Base-by-base conservation (phyloP, 2,329 filamentous ascomycete genomes). In the Pezizomycotina sp. region DNA sequence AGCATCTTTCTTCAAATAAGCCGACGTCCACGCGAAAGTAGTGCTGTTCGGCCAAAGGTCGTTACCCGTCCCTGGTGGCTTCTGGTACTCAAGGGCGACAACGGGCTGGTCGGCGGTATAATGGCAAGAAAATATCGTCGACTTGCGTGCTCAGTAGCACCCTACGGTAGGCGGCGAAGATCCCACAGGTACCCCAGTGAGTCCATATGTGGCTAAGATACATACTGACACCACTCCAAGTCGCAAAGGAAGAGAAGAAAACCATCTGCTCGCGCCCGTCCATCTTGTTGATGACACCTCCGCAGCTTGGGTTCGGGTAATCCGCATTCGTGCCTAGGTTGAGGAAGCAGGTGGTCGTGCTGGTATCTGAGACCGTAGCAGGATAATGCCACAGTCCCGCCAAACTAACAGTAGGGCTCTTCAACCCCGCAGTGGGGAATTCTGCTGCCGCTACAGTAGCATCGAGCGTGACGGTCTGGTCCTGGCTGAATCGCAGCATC, bases 201-300 rank as follows among this genome's bases (percentile, higher is more conserved):
- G 39, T 43, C 40, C 40, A 43, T 15, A 43, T 43, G 23, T 43
- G 40, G 14, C 39, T 38, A 35, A 43, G 38, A 36, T 38, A 43
- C 5, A 38, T 31, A 7, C 35, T 35, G 10, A 36, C 14, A 27
- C 36, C 35, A n/a, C 62, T 61, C 65, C 64, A 68, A 5, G 63
- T 60, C 29, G 63, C 63, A 45, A 67, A 71, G 10, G 58, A 55
- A 34, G 66, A 62, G 56, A 73, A 73, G 57, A 66, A 73, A 3
- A 63, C 69, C 66, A 74, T 70, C 54, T 74, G 68, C 55, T 73
- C 60, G 42, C 70, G 62, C 9, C 61, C 62, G 35, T 58, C 58
- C 45, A 70, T 65, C 38, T 64, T 62, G 51, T 72, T 73, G 51
- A 74, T 70, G 33, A 74, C 67, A 24, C 62, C 69, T 31, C 69